phyloP scores from a whole-genome alignment of 2,329 filamentous ascomycete genomes.

The Verticillium longisporum region DNA sequence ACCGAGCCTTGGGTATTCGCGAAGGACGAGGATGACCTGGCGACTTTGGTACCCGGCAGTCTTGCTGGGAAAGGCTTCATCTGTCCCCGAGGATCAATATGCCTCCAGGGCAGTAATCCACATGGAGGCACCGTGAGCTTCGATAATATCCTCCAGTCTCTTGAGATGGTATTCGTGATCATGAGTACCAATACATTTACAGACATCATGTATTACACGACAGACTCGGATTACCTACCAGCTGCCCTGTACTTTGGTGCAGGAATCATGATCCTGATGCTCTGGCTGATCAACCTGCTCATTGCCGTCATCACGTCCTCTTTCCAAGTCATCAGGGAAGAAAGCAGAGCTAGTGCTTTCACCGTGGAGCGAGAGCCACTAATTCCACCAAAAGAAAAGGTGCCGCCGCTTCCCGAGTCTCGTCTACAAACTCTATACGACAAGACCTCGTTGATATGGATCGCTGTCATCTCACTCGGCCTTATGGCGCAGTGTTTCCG shows the following conservation, averaged over 20 bases:
- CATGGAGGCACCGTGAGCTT: slow-evolving; percentile 85
- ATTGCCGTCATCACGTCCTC: slow-evolving; percentile 98
- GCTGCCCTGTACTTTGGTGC: slow-evolving; percentile 71
- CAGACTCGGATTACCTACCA: slow-evolving; percentile 82
- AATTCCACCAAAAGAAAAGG: slow-evolving; percentile 14
- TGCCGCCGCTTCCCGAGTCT: slow-evolving; percentile 29
- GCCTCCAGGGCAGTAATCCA: slow-evolving; percentile 72
- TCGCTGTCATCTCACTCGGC: slow-evolving; percentile 70
- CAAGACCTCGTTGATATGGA: slow-evolving; percentile 71
- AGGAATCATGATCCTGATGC: slow-evolving; percentile 81
- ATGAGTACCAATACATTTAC: slow-evolving; percentile 98
- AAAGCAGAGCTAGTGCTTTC: slow-evolving; percentile 91
- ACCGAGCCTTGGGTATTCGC: slow-evolving; percentile 54
- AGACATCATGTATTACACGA: slow-evolving; percentile 89
- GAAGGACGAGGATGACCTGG: slow-evolving; percentile 16
- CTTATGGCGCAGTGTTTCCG: slow-evolving; percentile 73
- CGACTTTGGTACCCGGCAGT: slow-evolving; percentile 42
- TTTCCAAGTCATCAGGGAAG: slow-evolving; percentile 96
- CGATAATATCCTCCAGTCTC: slow-evolving; percentile 85
- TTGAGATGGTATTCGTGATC: slow-evolving; percentile 93
- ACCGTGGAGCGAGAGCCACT: slow-evolving; percentile 59
- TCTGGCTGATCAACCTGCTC: slow-evolving; percentile 91
- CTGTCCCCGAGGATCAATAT: slow-evolving; percentile 77
- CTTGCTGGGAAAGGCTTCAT: slow-evolving; percentile 71
- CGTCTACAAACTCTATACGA: slow-evolving; percentile 65